Percentiles rank a stretch among this genome's conserved stretches.
These are phyloP conservation scores for Lichtheimia ornata DNA, from an alignment of 371 early-diverging fungal genomes.

Conservation along the genomic window DNA sequence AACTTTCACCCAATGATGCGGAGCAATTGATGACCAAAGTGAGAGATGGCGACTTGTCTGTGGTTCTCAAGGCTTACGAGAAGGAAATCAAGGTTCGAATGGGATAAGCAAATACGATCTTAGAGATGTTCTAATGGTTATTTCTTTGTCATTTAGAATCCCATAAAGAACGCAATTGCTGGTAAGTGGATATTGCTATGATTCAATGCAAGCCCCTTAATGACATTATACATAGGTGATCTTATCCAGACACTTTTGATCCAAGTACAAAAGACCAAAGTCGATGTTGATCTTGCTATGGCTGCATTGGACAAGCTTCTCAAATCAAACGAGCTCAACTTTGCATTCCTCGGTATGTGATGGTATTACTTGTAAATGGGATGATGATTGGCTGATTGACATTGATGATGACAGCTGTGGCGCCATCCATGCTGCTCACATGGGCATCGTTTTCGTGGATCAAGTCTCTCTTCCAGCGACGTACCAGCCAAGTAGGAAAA, in stretches of 20 bases:
- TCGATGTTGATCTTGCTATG: constrained; percentile 92
- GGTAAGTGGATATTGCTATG: constrained; percentile 26
- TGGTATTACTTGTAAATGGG: neutral
- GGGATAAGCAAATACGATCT: neutral
- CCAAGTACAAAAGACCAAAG: constrained; percentile 89
- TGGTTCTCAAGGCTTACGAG: constrained; percentile 81
- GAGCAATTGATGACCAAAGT: constrained; percentile 44
- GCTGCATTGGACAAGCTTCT: constrained; percentile 91
- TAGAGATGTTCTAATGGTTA: neutral
- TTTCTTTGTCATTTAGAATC: constrained; percentile 29
- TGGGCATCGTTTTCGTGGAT: constrained; percentile 56
- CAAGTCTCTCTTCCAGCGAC: constrained; percentile 37
- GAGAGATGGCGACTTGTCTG: constrained; percentile 78
- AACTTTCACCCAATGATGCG: constrained; percentile 41
- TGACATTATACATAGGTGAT: constrained; percentile 51
- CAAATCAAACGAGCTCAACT: constrained; percentile 94
- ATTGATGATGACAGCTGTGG: constrained; percentile 47
- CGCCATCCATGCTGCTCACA: constrained; percentile 63
- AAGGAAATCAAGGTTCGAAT: constrained; percentile 66
- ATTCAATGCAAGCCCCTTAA: constrained; percentile 33
- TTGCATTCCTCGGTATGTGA: constrained; percentile 74
- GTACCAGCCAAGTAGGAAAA: constrained; percentile 32
- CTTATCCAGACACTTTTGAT: constrained; percentile 86
- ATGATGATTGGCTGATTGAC: neutral
- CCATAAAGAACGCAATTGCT: constrained; percentile 60